Percentiles rank a stretch among this genome's conserved stretches.
These are phyloP conservation scores for Mycena galericulata DNA, from an alignment of 768 basidiomycete species.

Conservation along the genomic window DNA sequence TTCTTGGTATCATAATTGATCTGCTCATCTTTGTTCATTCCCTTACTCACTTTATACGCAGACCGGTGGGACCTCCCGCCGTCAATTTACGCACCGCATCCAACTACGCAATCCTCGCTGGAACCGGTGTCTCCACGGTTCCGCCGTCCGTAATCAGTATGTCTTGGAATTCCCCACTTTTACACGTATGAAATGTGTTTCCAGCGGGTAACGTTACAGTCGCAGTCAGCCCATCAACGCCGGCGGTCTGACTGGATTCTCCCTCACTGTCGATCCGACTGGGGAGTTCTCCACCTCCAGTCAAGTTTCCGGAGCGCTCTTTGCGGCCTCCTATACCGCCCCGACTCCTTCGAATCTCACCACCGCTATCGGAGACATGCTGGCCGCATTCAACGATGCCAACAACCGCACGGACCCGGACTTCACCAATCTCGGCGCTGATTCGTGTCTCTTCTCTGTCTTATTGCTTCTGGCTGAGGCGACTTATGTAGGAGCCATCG, in stretches of 20 bases:
- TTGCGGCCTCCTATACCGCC: not conserved
- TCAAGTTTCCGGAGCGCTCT: not conserved
- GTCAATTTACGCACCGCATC: slow-evolving; percentile 15
- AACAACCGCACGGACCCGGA: not conserved
- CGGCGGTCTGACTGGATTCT: not conserved
- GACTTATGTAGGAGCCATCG: not conserved
- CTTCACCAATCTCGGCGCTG: not conserved
- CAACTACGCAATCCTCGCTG: slow-evolving; percentile 17
- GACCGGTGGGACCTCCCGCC: not conserved
- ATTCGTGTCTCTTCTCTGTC: not conserved
- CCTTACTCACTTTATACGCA: too few species aligned
- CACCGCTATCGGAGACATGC: not conserved
- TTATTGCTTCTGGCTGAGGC: not conserved
- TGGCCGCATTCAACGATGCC: not conserved
- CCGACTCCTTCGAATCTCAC: slow-evolving; percentile 5
- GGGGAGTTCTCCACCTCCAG: not conserved
- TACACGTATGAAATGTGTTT: not conserved
- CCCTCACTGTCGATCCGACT: not conserved
- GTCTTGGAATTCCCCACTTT: too few species aligned
- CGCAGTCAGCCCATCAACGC: not conserved
- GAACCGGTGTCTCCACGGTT: slow-evolving; percentile 13
- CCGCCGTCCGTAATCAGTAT: not conserved
- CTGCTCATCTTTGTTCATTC: too few species aligned
- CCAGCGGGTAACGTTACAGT: not conserved
- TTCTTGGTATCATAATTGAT: too few species aligned